Base-by-base conservation (phyloP, 2,329 filamentous ascomycete genomes). In the Aspergillus felis region DNA sequence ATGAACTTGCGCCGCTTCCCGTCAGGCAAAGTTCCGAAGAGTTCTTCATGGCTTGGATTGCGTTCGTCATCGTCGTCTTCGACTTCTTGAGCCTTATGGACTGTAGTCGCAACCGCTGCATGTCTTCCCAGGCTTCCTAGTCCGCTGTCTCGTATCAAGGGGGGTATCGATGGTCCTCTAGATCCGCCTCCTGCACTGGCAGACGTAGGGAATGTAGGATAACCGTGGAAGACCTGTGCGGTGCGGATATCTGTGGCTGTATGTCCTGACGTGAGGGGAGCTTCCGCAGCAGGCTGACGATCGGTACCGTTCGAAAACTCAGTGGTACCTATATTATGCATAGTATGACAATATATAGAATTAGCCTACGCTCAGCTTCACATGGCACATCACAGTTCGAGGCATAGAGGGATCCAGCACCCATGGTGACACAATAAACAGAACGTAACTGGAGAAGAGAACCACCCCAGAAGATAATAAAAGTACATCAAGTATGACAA, bases 1-100 rank as follows among this genome's bases (percentile, higher is more conserved):
- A 97, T 96, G 75, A 97, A 97, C 76, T 97, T 97, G 71, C 93
- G 89, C 69, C 91, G 91, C 78, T 96, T 96, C 53, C 88, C 87
- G 68, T 94, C 91, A 1, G 92, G 92, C 53, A 96, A 84, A 64
- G 94, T 89, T 51, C 91, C 91, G 73, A 97, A 97, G 48, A 97
- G 84, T 51, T 87, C 86, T 17, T 86, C 83, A 53, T 81, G 88
- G 49, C 56, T 68, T 10, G 74, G 72, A 29, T 69, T 68, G 44
- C 63, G 59, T 47, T 71, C 64, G 14, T 68, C 71, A 5, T 65
- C 61, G 20, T 70, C 64, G 25, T 64, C 61, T 4, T 61, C 60
- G 14, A 63, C 44, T 53, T 63, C 62, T 28, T 66, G 64, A 51
- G 65, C 54, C 54, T 61, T 69, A 53, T 58, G 65, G 9, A 66